Percentiles rank a stretch among this genome's conserved stretches.
Evolutionary conservation across 1,139 yeast genomes (phyloP).

Genomic region (Eremothecium cymbalariae): DNA sequence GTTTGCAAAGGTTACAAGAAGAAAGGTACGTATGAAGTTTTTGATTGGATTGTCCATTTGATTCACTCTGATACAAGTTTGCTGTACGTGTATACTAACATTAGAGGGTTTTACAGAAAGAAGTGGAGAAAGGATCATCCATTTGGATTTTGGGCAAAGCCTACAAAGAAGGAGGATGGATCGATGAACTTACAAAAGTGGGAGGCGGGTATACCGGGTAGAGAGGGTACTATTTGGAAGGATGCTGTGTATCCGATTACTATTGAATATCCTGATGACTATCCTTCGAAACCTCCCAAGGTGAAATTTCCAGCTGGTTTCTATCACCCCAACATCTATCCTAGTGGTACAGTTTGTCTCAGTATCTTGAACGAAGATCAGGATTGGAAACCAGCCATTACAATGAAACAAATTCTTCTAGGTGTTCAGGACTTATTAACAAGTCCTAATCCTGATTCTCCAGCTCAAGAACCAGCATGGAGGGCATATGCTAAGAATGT

Average conservation of each 20-base stretch:
- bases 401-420: constrained; percentile 77
- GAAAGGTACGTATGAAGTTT: constrained; percentile 40
- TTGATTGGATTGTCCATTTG: background rate
- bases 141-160: constrained; percentile 92
- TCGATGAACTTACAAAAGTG: constrained; percentile 75
- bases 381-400: constrained; percentile 97
- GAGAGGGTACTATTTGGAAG: constrained; percentile 70
- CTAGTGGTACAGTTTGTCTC: constrained; percentile 91
- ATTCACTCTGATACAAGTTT: constrained; percentile 1
- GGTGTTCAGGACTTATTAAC: constrained; percentile 91
- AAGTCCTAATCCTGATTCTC: constrained; percentile 88
- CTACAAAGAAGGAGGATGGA: constrained; percentile 69
- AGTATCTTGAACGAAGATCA: constrained; percentile 90
- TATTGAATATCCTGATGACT: constrained; percentile 77
- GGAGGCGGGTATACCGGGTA: constrained; percentile 96
- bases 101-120: constrained; percentile 52
- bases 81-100: too few species aligned
- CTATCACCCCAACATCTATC: constrained; percentile 95
- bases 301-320: constrained; percentile 81
- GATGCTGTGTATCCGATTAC: constrained; percentile 85
- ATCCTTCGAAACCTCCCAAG: constrained; percentile 95
- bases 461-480: constrained; percentile 98
- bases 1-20: constrained; percentile 75
- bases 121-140: constrained; percentile 99
- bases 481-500: constrained; percentile 67